A percentile compares a stretch with the other conserved stretches of the same genome.
These are phyloP conservation scores for Bassia scoparia DNA, from an alignment of 148 eudicot genomes.

Conservation along the genomic window DNA sequence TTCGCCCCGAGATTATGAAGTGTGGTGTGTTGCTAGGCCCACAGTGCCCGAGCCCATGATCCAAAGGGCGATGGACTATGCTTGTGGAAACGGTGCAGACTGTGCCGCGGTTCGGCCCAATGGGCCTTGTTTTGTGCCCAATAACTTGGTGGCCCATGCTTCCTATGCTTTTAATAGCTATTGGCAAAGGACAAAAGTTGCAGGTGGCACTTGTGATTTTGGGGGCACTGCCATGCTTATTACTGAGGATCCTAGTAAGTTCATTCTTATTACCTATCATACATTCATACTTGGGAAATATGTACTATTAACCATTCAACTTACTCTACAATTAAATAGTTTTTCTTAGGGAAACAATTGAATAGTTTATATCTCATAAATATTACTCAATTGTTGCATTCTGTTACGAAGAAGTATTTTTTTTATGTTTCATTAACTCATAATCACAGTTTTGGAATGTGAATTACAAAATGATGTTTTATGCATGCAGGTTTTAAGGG, in stretches of 20 bases:
- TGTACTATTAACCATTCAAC: neutral
- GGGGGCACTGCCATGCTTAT: constrained; percentile 54
- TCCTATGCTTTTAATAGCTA: constrained; percentile 60
- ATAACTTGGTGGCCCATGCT: constrained; percentile 43
- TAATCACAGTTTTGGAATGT: neutral
- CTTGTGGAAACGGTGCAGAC: constrained; percentile 46
- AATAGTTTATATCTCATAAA: too few species aligned
- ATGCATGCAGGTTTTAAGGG: constrained; percentile 28
- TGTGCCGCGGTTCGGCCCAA: constrained; percentile 31
- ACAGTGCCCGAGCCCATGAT: constrained; percentile 33
- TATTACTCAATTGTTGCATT: too few species aligned
- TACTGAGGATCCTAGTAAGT: constrained; percentile 51
- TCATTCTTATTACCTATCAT: neutral
- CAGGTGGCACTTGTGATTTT: constrained; percentile 54
- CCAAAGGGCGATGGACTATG: constrained; percentile 50
- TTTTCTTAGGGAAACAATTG: too few species aligned
- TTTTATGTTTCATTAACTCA: neutral
- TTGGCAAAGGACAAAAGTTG: constrained; percentile 47
- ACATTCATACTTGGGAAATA: neutral
- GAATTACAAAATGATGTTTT: neutral
- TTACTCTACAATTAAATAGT: neutral
- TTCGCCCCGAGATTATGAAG: constrained; percentile 16
- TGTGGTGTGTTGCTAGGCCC: constrained; percentile 56
- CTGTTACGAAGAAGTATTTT: too few species aligned
- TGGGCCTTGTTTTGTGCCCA: constrained; percentile 43